Base-by-base conservation (phyloP, 2,329 filamentous ascomycete species). In the Rutstroemia sp. region DNA sequence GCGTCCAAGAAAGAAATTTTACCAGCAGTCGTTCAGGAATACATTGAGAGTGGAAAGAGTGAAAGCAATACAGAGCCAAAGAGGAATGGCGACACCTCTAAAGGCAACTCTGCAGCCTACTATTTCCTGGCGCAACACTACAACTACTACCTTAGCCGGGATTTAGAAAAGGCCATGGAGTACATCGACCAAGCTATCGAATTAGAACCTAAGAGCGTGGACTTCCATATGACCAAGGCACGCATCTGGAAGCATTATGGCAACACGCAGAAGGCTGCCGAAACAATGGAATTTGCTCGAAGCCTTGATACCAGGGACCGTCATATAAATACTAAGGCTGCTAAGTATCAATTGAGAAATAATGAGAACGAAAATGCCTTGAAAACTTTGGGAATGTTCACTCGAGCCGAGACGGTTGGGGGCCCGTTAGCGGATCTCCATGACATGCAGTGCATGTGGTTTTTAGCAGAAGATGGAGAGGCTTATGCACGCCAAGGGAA, bases 371-470 rank as follows among this genome's bases (percentile, higher is more conserved):
- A 95, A 51, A 84, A 84, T 64, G 92, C 89, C 0, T 75, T 97
- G 53, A 83, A 89, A 65, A 96, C 90, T 0, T 91, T 97, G 78
- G 89, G 90, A 61, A 82, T 96, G 62, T 99, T 99, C 73, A 99
- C 95, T 0, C 81, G 92, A 54, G 92, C 92, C 52, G 94, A 99
- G 68, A 88, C 90, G 4, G 81, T 87, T 12, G 91, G 90, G 5
- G 94, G 94, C 1, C 89, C 95, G 4, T 76, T 99, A 42, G 88
- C 87, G 48, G 94, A 99, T 71, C 81, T 99, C 38, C 81, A 95
- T 63, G 94, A 99, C 66, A 99, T 99, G 94, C 94, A 99, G 73
- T 96, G 92, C 70, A 83, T 97, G 64, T 99, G 94, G 95, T 99
- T 86, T 70, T 75, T 99, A 67, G 94, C 89, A 5, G 94, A 99